Conservation (phyloP, 2,329 filamentous ascomycete genomes). For the Fusarium dimerum region DNA sequence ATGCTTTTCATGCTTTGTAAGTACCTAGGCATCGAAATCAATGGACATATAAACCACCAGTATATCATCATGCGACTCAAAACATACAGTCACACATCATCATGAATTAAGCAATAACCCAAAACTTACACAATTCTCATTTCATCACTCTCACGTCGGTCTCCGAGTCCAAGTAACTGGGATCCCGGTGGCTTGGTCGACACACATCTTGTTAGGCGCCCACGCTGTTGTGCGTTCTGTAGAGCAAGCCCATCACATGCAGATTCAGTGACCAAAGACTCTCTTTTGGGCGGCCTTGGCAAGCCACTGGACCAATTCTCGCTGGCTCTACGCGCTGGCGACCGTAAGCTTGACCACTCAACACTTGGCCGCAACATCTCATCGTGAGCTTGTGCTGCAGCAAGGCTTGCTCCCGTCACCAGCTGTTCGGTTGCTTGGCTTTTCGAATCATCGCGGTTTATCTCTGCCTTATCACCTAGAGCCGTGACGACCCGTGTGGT, state of each 20-base stretch:
- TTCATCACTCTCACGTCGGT: too few relatives aligned
- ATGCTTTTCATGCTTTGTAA: too few relatives aligned
- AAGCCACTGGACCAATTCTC: conserved; percentile 18
- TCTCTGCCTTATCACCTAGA: too few relatives aligned
- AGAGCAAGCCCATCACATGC: not conserved
- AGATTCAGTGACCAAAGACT: conserved; percentile 16
- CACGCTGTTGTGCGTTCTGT: not conserved
- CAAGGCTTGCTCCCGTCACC: conserved; percentile 22
- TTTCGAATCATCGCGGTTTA: not conserved
- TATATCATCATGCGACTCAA: too few relatives aligned
- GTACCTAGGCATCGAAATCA: too few relatives aligned
- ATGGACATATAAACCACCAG: too few relatives aligned
- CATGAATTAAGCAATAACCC: too few relatives aligned
- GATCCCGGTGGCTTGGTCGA: not conserved
- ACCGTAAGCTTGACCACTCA: conserved; percentile 22
- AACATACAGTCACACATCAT: too few relatives aligned
- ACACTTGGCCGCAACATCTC: conserved; percentile 11
- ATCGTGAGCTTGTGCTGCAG: conserved; percentile 23
- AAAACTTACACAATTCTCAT: too few relatives aligned
- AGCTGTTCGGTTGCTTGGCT: conserved; percentile 26
- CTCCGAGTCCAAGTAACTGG: not conserved
- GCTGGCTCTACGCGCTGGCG: conserved; percentile 29
- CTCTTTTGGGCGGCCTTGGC: not conserved
- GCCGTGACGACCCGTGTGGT: conserved; percentile 10
- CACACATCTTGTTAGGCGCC: not conserved